A percentile compares a stretch with the other conserved stretches of the same genome.
Evolutionary conservation across 2,329 filamentous ascomycete genomes (phyloP).

Genomic region (Cordyceps cateniannulata): DNA sequence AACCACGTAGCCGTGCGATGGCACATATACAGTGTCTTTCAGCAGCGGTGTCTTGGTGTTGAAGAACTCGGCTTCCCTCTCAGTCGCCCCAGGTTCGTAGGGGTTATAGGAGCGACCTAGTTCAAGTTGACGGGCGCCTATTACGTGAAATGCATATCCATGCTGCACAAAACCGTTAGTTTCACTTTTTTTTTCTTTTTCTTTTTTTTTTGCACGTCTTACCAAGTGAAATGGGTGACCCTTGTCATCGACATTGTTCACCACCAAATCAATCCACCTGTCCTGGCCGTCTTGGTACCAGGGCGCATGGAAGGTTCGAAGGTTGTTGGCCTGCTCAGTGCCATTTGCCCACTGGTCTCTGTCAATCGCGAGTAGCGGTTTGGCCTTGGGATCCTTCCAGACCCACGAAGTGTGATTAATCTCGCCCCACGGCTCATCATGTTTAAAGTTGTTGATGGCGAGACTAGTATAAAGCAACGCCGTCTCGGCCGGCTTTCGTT

Average conservation of each 20-base stretch:
- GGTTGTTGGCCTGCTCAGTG: constrained; percentile 15
- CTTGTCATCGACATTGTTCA: constrained; percentile 45
- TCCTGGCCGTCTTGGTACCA: constrained; percentile 17
- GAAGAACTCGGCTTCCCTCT: not conserved
- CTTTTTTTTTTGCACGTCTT: constrained; percentile 18
- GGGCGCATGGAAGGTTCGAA: constrained; percentile 15
- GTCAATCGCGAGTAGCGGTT: constrained; percentile 16
- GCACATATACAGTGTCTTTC: constrained; percentile 31
- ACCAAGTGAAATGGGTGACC: constrained; percentile 44
- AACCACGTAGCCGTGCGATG: constrained; percentile 28
- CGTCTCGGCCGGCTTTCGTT: constrained; percentile 7
- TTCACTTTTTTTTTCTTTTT: too few relatives aligned
- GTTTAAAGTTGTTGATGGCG: constrained; percentile 15
- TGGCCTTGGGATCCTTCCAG: constrained; percentile 2
- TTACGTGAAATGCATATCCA: constrained; percentile 14
- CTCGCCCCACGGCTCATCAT: constrained; percentile 18
- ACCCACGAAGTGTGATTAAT: constrained; percentile 20
- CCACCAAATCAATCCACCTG: constrained; percentile 39
- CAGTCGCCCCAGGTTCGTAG: not conserved
- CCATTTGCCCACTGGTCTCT: constrained; percentile 13
- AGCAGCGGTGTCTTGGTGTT: constrained; percentile 21
- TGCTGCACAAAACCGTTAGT: too few relatives aligned
- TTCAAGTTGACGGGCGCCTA: constrained; percentile 10
- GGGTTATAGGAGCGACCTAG: constrained; percentile 12
- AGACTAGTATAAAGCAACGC: constrained; percentile 18